These are phyloP conservation scores for Borealophlyctis nickersoniae DNA, from an alignment of 192 early-diverging fungal genomes.

Conservation along the genomic window DNA sequence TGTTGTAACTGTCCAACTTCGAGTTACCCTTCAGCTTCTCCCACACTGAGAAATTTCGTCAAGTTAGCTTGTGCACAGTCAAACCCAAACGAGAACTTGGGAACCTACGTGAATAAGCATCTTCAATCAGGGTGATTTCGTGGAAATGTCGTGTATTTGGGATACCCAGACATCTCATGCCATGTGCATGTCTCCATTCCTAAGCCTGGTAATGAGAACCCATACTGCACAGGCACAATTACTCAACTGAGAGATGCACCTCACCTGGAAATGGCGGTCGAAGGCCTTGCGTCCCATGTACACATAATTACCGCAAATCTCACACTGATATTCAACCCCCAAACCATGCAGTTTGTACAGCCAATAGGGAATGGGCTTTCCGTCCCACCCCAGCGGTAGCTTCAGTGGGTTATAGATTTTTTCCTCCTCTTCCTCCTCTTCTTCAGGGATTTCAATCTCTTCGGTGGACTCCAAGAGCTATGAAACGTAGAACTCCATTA, in stretches of 20 bases:
- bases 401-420: constrained; percentile 97
- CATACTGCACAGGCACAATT: background rate
- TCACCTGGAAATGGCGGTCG: constrained; percentile 84
- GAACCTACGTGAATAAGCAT: constrained; percentile 78
- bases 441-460: constrained; percentile 65
- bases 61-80: background rate
- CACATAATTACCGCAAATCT: constrained; percentile 92
- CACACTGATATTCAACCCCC: constrained; percentile 90
- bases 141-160: constrained; percentile 88
- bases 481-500: background rate
- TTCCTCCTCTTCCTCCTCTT: constrained; percentile 71
- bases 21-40: constrained; percentile 73
- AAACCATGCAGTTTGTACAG: constrained; percentile 96
- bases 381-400: constrained; percentile 94
- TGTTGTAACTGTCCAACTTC: constrained; percentile 64
- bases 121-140: constrained; percentile 85
- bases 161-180: constrained; percentile 89
- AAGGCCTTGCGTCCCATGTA: constrained; percentile 97
- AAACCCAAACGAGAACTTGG: background rate
- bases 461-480: constrained; percentile 13
- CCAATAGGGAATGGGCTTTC: constrained; percentile 99
- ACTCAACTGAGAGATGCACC: background rate
- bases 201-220: background rate
- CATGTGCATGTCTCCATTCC: constrained; percentile 92
- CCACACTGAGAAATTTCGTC: constrained; percentile 62